Conservation (phyloP, 257 asterid genomes). For the Nicotiana otophora region DNA sequence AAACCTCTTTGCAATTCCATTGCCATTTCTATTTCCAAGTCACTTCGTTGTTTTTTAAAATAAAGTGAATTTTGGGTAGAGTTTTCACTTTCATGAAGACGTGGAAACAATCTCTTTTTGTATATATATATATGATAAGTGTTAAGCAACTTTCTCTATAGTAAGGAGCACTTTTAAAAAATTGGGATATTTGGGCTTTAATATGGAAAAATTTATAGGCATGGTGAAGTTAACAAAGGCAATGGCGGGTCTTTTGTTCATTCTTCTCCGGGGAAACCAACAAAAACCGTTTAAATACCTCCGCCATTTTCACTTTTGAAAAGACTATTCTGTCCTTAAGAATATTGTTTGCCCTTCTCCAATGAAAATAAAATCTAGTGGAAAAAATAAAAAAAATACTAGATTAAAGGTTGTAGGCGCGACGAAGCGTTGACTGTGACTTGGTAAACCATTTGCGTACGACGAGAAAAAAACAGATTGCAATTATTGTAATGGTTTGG, state of each 20-base stretch:
- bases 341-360: background rate
- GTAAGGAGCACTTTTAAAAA: too few species aligned
- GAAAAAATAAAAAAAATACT: background rate
- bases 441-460: background rate
- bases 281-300: background rate
- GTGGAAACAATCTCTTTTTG: too few species aligned
- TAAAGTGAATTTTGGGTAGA: too few species aligned
- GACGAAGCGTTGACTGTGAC: background rate
- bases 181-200: background rate
- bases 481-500: too few species aligned
- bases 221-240: background rate
- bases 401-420: background rate
- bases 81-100: too few species aligned
- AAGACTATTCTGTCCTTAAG: background rate
- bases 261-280: background rate
- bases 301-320: background rate
- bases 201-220: background rate
- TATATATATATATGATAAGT: too few species aligned
- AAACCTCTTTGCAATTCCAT: conserved; percentile 30
- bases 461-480: background rate
- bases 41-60: background rate
- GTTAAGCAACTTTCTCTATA: too few species aligned
- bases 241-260: background rate
- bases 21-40: background rate
- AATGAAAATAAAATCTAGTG: background rate